Conservation (phyloP, 768 basidiomycete genomes). For the Paxillus involutus region DNA sequence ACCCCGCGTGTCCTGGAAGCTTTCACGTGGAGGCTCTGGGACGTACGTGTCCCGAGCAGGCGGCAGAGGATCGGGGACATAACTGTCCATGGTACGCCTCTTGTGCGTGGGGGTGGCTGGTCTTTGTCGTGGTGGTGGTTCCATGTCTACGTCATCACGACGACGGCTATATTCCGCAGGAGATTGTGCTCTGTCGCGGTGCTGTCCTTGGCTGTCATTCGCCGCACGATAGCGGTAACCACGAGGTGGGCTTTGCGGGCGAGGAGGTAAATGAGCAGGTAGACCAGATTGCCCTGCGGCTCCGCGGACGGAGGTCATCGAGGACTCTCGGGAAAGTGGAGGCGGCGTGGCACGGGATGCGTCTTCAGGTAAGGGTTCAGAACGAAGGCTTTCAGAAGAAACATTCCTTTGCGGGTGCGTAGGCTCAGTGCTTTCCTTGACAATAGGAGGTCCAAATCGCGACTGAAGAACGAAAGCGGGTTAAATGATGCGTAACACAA, state of each 20-base stretch:
- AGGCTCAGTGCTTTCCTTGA: conserved; percentile 16
- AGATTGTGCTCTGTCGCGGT: conserved; percentile 1
- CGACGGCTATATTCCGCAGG: neutral
- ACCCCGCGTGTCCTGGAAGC: conserved; percentile 8
- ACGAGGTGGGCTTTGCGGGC: conserved; percentile 19
- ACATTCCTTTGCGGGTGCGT: conserved; percentile 1
- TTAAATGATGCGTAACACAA: neutral
- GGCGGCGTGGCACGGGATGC: conserved; percentile 25
- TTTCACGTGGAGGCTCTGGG: conserved; percentile 8
- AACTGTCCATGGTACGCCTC: conserved; percentile 8
- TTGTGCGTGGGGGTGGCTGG: conserved; percentile 4
- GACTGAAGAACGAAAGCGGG: conserved; percentile 18
- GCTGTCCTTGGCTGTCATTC: conserved; percentile 3
- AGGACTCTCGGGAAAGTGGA: conserved; percentile 31
- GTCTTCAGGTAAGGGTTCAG: conserved; percentile 13
- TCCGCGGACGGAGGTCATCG: conserved; percentile 18
- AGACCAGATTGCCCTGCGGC: neutral
- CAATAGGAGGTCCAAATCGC: conserved; percentile 32
- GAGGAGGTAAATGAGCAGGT: conserved; percentile 22
- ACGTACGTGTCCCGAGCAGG: conserved; percentile 8
- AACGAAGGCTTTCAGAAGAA: conserved; percentile 18
- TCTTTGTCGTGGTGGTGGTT: conserved; percentile 3
- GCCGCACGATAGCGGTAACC: conserved; percentile 7
- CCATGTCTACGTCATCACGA: conserved; percentile 4
- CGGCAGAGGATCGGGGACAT: conserved; percentile 5